Base-by-base conservation (phyloP, 23 red algal genomes). In the Gracilaria caudata region DNA sequence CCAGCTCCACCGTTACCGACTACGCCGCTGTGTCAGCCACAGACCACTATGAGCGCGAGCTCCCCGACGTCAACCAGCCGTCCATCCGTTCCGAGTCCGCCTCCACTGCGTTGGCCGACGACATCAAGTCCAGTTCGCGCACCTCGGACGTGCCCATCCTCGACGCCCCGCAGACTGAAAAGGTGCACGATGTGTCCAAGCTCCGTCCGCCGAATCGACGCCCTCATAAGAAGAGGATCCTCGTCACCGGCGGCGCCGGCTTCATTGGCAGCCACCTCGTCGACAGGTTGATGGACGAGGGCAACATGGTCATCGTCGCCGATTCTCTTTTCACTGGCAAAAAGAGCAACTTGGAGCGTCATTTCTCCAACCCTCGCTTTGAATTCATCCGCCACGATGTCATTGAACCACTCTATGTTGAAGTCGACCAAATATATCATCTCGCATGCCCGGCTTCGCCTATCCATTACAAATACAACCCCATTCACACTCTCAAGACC, bases 401-500 rank as follows among this genome's bases (percentile, higher is more conserved):
- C 45, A 98, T 92, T 33, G 87, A 95, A 13, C 96, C 92, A 7
- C 85, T 92, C 35, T 63, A 38, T 21, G 72, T 91, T 16, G 96
- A 98, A 61, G 92, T 98, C 33, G 96, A 98, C 47, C 92, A 94
- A 47, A 98, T 98, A 33, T 98, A 98, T 70, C 96, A 98, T 77
- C 66, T 98, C 13, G 96, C 96, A 20, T 98, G 96, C 77, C 96
- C 96, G 20, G 96, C 96, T n/a, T 98, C 96, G 20, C 96, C 96
- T 6, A 82, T 98, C 25, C 96, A 98, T 54, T 98, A 98, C 78
- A 98, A 98, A 73, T 98, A 98, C 88, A 98, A 98, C 63, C 92
- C 96, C 8, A 98, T 98, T 80, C 92, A 95, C 41, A 98, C 96
- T 7, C 83, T 98, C 77, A 98, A 98, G 59, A 98, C 96, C 43